phyloP scores from a whole-genome alignment of 208 protist species.

The Naegleria lovaniensis region DNA sequence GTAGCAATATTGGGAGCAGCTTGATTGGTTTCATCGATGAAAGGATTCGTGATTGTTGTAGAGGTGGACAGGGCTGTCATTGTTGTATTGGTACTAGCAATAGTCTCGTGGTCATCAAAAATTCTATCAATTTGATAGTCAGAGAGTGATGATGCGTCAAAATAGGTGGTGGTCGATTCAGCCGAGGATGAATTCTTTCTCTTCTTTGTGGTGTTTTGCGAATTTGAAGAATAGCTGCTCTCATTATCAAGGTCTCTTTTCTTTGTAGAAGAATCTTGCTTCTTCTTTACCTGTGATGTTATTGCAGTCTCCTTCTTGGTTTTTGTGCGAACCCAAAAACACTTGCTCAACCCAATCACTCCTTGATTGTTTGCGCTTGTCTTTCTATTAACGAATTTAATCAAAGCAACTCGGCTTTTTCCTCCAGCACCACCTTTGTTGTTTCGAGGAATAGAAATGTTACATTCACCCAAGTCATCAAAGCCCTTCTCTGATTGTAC shows the following conservation, averaged over 20 bases:
- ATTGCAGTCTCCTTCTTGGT: background rate
- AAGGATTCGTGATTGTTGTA: background rate
- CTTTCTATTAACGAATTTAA: background rate
- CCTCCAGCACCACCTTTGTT: background rate
- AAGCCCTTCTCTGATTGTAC: background rate
- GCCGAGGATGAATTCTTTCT: background rate
- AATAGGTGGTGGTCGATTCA: no score
- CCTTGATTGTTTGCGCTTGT: background rate
- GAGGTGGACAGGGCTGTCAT: no score
- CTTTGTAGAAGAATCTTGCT: background rate
- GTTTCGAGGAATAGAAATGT: background rate
- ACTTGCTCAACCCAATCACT: background rate
- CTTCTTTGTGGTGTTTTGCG: background rate
- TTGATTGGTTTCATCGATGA: background rate
- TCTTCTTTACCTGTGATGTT: background rate
- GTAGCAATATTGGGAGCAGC: background rate
- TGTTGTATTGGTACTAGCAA: background rate
- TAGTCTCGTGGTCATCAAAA: no score
- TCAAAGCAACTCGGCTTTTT: background rate
- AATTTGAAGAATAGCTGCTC: background rate
- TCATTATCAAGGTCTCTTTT: background rate
- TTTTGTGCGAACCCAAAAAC: background rate
- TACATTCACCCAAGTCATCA: background rate
- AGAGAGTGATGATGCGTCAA: no score
- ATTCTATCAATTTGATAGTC: no score